phyloP scores from a whole-genome alignment of 805 yeast species.

The Blastobotrys mokoenaii region DNA sequence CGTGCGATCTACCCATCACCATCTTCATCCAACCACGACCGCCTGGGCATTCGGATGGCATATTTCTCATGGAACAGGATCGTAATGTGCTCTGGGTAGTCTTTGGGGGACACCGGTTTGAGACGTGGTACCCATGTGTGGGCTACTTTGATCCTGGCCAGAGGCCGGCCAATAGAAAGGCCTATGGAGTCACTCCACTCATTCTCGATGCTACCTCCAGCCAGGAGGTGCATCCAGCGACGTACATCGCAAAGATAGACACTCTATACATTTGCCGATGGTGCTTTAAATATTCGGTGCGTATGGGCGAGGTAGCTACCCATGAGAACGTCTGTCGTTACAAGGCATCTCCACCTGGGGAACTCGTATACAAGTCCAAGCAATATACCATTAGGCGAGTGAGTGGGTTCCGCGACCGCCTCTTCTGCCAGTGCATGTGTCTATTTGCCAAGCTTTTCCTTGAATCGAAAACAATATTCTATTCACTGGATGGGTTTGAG shows the following conservation, averaged over 20 bases:
- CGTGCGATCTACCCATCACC: too few species aligned
- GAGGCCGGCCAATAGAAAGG: slow-evolving; percentile 11
- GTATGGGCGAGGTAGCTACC: slow-evolving; percentile 33
- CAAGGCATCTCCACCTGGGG: slow-evolving; percentile 46
- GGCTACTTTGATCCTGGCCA: slow-evolving; percentile 54
- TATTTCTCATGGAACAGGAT: not conserved
- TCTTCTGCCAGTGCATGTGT: slow-evolving; percentile 76
- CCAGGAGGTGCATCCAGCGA: slow-evolving; percentile 37
- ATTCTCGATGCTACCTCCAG: slow-evolving; percentile 16
- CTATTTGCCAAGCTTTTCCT: slow-evolving; percentile 81
- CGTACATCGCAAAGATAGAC: slow-evolving; percentile 24
- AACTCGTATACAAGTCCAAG: slow-evolving; percentile 55
- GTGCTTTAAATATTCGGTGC: slow-evolving; percentile 75
- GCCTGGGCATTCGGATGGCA: too few species aligned
- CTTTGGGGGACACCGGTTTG: slow-evolving; percentile 59
- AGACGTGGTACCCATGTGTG: slow-evolving; percentile 84
- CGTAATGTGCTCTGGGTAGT: slow-evolving; percentile 58
- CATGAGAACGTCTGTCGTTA: slow-evolving; percentile 36
- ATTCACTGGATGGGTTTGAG: slow-evolving; percentile 68
- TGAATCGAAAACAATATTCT: slow-evolving; percentile 83
- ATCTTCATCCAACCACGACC: too few species aligned
- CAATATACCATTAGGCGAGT: slow-evolving; percentile 53
- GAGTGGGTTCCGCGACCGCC: slow-evolving; percentile 46
- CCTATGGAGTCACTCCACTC: slow-evolving; percentile 12
- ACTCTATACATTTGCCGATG: slow-evolving; percentile 63